phyloP scores from a whole-genome alignment of 1,284 basidiomycete genomes.

The Ustilago loliicola region DNA sequence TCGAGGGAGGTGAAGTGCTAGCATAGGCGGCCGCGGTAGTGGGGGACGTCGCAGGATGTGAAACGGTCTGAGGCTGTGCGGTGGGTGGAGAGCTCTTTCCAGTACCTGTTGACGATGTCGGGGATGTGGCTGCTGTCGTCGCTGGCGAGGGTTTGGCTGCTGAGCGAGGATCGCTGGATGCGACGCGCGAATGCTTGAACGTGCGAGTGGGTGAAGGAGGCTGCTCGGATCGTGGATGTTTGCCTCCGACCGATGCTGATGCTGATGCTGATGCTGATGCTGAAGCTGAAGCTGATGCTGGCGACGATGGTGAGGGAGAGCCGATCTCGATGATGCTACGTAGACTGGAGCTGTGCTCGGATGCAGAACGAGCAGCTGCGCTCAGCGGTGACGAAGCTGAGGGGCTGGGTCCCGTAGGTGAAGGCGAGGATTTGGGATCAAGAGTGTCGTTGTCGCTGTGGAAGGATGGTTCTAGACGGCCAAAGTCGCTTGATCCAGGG shows the following conservation, averaged over 20 bases:
- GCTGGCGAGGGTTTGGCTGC: constrained; percentile 4
- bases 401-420: constrained; percentile 29
- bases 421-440: constrained; percentile 51
- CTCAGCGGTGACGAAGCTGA: constrained; percentile 41
- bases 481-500: constrained; percentile 20
- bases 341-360: constrained; percentile 31
- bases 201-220: constrained; percentile 40
- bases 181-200: constrained; percentile 35
- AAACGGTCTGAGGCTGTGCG: constrained; percentile 15
- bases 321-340: constrained; percentile 38
- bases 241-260: constrained; percentile 21
- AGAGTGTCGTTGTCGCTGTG: constrained; percentile 41
- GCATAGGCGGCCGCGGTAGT: constrained; percentile 23
- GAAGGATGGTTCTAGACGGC: constrained; percentile 19
- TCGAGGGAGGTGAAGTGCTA: constrained; percentile 35
- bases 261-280: constrained; percentile 17
- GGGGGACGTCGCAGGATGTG: constrained; percentile 16
- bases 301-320: constrained; percentile 19
- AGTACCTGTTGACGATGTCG: constrained; percentile 22
- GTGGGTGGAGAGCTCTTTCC: constrained; percentile 22
- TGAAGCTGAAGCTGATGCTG: constrained; percentile 10
- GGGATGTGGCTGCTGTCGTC: constrained; percentile 10
- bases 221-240: constrained; percentile 42
- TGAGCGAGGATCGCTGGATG: constrained; percentile 16
- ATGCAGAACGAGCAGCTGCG: constrained; percentile 23